Evolutionary conservation across 2,329 filamentous ascomycete species (phyloP), one percentile per base, ranked within the genome.

Genomic region (Cladosporium sphaerospermum): DNA sequence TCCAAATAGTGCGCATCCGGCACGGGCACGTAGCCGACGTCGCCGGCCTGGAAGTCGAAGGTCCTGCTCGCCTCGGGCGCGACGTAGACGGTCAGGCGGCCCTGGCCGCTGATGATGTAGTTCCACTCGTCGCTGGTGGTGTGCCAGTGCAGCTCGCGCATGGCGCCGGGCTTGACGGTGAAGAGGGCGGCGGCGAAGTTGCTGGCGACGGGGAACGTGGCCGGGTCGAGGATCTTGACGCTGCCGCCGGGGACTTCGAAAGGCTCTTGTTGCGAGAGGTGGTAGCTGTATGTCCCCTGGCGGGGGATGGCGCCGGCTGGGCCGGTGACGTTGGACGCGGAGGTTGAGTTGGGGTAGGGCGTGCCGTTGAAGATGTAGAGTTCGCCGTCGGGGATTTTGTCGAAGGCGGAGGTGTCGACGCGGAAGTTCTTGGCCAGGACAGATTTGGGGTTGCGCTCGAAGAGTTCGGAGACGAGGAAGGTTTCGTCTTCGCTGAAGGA

Each of bases 131-230:
- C 80, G 8, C 73, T 76, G 1, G 72, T 74, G 1, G 78, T 77
- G 67, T 84, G 81, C 81, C 81, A 84, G 69, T 84, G 81, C 41
- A 85, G 69, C 62, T 84, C 81, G 18, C 82, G 76, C 78, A 84
- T 80, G 1, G 80, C 81, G n/a, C 81, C 81, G 0, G 81, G 80
- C 59, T 81, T 71, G 32, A 84, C 69, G 2, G 76, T 79, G 9
- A 84, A 77, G 1, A 83, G 70, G 0, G 79, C 80, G 0, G 76
- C 75, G 3, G 80, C 78, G 63, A 84, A 81, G 52, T 72, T 73
- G 9, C 63, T 65, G 0, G 81, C 78, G 28, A 81, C 69, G 4
- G 81, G 81, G 67, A 84, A 84, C 1, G 74, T 80, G 0, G 67
- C 63, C 0, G 78, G 73, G 60, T 84, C 81, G 6, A 83, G 63